Conservation (phyloP, 805 yeast genomes). For the Metschnikowia borealis region DNA sequence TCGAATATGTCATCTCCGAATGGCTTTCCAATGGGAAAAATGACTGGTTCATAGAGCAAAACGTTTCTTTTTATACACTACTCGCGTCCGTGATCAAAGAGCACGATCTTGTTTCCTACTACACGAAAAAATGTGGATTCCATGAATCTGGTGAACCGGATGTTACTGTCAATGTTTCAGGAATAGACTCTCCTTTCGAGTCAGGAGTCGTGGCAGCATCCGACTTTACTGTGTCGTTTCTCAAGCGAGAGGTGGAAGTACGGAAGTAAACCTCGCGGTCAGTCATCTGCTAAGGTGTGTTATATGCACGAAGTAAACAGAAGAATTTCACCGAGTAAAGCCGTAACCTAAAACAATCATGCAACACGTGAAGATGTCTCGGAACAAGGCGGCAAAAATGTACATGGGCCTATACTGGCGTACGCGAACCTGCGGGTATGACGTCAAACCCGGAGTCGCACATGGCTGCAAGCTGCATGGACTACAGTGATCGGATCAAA, state of each 20-base stretch:
- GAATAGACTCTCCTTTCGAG: constrained; percentile 27
- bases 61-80: constrained; percentile 19
- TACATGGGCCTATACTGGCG: background rate
- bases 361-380: no score
- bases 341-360: background rate
- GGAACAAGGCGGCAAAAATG: background rate
- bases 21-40: constrained; percentile 9
- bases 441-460: background rate
- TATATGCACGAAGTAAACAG: background rate
- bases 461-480: constrained; percentile 1
- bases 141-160: constrained; percentile 20
- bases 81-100: constrained; percentile 45
- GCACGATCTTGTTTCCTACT: constrained; percentile 47
- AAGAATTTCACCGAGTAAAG: background rate
- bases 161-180: constrained; percentile 5
- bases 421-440: background rate
- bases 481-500: background rate
- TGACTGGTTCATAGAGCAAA: constrained; percentile 7
- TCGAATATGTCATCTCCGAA: constrained; percentile 21
- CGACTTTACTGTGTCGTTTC: constrained; percentile 41
- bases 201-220: constrained; percentile 33
- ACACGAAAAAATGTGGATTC: constrained; percentile 40
- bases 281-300: background rate
- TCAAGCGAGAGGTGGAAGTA: constrained; percentile 23
- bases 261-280: background rate